Base-by-base conservation (phyloP, 2,329 filamentous ascomycete genomes). In the Xylaria sp. region DNA sequence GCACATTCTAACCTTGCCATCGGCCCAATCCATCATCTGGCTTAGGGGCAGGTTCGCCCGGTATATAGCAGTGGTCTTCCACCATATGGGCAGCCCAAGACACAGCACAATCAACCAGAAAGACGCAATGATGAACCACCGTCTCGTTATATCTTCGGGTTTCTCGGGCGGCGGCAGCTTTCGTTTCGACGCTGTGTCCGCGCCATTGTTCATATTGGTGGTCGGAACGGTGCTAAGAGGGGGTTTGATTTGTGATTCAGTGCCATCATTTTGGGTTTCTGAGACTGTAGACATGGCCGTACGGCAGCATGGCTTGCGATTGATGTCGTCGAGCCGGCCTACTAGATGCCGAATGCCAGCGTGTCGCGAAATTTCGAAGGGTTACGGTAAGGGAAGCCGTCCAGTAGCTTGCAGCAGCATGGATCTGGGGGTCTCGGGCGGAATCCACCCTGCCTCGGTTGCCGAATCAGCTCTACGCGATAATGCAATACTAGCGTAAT, bases 1-100 rank as follows among this genome's bases (percentile, higher is more conserved):
- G 17, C 40, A 22, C 37, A 13, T 9, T 20, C 51, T 45, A 41
- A 95, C 92, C 81, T 89, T 91, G 61, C 92, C 92, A 67, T 95
- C 90, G 8, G 91, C 90, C 93, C 94, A 97, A 57, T 89, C 83
- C 63, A 89, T 83, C 94, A 99, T 99, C 50, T 87, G 83, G 68
- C 89, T 82, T 62, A 97, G 73, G 4, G 94, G 94, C 63, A 99
- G 76, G 41, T 86, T 82, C 11, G 93, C 92, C 50, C 94, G 85
- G 72, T 96, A 92, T 50, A 97, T 96, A 0, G 90, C 89, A 3
- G 94, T 99, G 0, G 94, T 97, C 71, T 86, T 87, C 86, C 91
- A 95, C 94, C 94, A 99, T 82, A 96, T 88, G 52, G 94, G 94
- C 61, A 99, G 72, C 2, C 94, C 94, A 5, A 99, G 75, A 24